phyloP scores from a whole-genome alignment of 2,329 filamentous ascomycete species.

The Penicillium digitatum region DNA sequence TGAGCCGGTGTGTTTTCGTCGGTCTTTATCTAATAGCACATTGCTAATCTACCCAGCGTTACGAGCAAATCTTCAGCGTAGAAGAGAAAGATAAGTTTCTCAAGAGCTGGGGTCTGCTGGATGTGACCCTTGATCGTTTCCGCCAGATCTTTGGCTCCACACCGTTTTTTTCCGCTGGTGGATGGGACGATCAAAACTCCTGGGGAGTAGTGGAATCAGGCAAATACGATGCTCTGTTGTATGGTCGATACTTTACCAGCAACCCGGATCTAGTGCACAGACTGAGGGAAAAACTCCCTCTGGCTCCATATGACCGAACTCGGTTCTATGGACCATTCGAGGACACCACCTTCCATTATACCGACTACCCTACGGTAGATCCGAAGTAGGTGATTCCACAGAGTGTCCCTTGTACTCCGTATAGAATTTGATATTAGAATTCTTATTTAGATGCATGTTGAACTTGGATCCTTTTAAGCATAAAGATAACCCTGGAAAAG shows the following conservation, averaged over 20 bases:
- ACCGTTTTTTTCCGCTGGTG: conserved; percentile 55
- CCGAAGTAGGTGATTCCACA: neutral
- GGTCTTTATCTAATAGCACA: neutral
- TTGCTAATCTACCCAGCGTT: conserved; percentile 31
- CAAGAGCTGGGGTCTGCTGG: conserved; percentile 45
- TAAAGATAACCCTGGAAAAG: neutral
- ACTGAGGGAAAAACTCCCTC: conserved; percentile 39
- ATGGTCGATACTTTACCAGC: conserved; percentile 48
- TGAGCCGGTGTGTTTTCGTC: conserved; percentile 42
- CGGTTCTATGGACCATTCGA: conserved; percentile 45
- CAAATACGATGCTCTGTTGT: conserved; percentile 48
- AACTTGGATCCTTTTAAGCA: neutral
- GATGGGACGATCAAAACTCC: conserved; percentile 51
- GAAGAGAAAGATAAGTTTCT: conserved; percentile 51
- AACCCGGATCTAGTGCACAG: conserved; percentile 50
- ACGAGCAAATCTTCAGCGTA: conserved; percentile 51
- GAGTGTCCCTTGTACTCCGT: too few species aligned
- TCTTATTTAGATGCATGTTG: neutral
- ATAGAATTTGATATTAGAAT: neutral
- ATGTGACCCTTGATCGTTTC: conserved; percentile 48
- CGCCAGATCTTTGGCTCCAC: conserved; percentile 51
- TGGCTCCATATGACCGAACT: conserved; percentile 44
- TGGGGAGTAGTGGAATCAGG: conserved; percentile 49
- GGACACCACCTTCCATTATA: conserved; percentile 31
- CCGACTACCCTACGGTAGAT: conserved; percentile 26